Evolutionary conservation across 176 grass and related monocot species (phyloP), one percentile per base, ranked within the genome.

Genomic region (Juncus inflexus): DNA sequence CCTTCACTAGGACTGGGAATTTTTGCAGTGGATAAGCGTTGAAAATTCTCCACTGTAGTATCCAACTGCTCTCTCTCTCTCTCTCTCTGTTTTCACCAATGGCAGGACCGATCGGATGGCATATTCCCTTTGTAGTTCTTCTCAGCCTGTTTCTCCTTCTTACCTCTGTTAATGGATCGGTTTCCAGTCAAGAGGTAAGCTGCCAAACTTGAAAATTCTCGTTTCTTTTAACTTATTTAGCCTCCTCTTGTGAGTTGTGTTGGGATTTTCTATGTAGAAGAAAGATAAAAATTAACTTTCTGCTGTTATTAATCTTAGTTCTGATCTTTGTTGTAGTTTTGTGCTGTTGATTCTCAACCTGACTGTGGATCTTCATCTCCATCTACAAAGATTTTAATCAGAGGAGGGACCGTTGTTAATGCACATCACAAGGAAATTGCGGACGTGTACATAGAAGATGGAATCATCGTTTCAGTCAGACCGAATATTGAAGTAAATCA

Each of bases 401-500:
- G 72, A 81, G 87, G 87, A 61, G 87, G 92, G 52, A 97, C 87
- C 42, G 87, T 97, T 62, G 92, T 97, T 61, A 97, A 97, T 75
- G 92, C 87, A 53, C 82, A 91, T 82, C 70, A 62, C 73, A 82
- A 79, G 80, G 80, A 84, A 76, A 74, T 75, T 53, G 81, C 80
- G 15, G 92, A 97, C 79, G 92, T 97, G 55, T 97, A 97, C 74
- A 70, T 97, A 52, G 92, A 97, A 74, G 85, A 84, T 43, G 92
- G 92, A 36, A 42, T 97, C 70, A 64, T 97, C 67, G 76, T 86
- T 52, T 86, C 82, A 28, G 77, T 97, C 65, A 53, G 84, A 55
- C 80, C 87, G 3, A 83, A 86, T 74, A 91, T 97, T 66, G 76
- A 52, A 75, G 92, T 91, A 76, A 83, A 76, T 79, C 7, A 3